Evolutionary conservation across 495 filamentous ascomycete species (phyloP), one percentile per base, ranked within the genome.

Genomic region (Bacidia gigantensis): DNA sequence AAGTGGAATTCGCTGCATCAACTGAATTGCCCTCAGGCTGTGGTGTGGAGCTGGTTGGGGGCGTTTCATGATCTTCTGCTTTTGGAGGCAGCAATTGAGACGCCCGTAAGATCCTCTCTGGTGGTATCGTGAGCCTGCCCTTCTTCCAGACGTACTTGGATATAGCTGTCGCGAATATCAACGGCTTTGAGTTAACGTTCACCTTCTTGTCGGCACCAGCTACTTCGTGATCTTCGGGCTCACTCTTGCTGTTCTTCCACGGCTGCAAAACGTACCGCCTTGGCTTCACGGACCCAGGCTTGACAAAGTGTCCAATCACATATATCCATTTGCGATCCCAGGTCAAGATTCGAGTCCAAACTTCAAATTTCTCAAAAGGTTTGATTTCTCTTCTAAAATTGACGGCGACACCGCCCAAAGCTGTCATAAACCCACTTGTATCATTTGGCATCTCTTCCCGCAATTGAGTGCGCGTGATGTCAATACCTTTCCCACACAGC

Each of bases 131-230:
- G 56, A 89, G 67, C 17, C 92, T 71, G 0, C 89, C 89, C 60
- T 85, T 78, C 70, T 96, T 96, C 60, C 87, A 82, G 1, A 94
- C 89, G 62, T 93, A 96, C 69, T 93, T 90, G 58, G 79, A 82
- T 12, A 96, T 58, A 3, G 78, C 83, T 2, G 80, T 83, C 1
- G 89, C 89, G 55, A 83, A 79, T 29, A 96, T 72, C 21, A 69
- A 45, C 0, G 56, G 56, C 43, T 58, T 43, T 5, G 46, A 50
- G 7, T 29, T 38, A 10, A 21, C 29, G 21, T 24, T 21, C 11
- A 20, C 26, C 38, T 46, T 39, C 10, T 32, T 23, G 11, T 51
- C 44, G 22, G 11, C 38, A 2, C 18, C 46, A 17, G 1, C 32
- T 7, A 14, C 10, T 21, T 39, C 53, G 3, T 46, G 41, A 1